Percentiles rank a stretch among this genome's conserved stretches.
phyloP scores from a whole-genome alignment of 2,329 filamentous ascomycete species.

The Fusarium equiseti region DNA sequence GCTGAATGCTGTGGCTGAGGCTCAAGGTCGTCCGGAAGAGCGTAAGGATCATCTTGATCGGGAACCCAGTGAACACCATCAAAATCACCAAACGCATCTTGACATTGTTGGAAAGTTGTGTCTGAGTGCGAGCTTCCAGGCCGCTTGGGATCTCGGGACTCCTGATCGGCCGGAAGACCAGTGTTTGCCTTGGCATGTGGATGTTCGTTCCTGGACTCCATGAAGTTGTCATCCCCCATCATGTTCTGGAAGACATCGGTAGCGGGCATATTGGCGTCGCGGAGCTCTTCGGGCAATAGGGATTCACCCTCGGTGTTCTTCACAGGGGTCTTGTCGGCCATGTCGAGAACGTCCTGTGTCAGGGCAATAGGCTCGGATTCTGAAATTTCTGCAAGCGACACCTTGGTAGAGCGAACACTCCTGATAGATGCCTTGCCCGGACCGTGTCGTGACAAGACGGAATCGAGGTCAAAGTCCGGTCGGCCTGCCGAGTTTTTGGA shows the following conservation, averaged over 20 bases:
- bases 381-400: constrained; percentile 67
- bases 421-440: constrained; percentile 66
- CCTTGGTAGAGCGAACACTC: constrained; percentile 63
- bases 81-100: constrained; percentile 81
- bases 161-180: constrained; percentile 29
- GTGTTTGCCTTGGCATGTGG: constrained; percentile 23
- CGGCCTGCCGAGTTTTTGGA: constrained; percentile 62
- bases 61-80: constrained; percentile 82
- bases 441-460: constrained; percentile 62
- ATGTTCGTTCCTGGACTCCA: constrained; percentile 19
- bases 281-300: constrained; percentile 54
- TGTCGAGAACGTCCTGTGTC: constrained; percentile 65
- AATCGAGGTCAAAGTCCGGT: constrained; percentile 57
- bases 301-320: constrained; percentile 56
- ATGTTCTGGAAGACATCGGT: constrained; percentile 53
- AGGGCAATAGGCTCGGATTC: constrained; percentile 67
- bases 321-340: constrained; percentile 61
- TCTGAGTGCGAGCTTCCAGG: constrained; percentile 64
- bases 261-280: constrained; percentile 49
- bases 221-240: constrained; percentile 47
- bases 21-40: constrained; percentile 31
- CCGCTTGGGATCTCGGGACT: constrained; percentile 39
- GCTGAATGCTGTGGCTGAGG: constrained; percentile 32
- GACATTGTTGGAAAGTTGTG: constrained; percentile 74
- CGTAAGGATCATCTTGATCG: constrained; percentile 54